Percentiles rank a stretch among this genome's conserved stretches.
Evolutionary conservation across 192 early-diverging fungal species (phyloP).

Genomic region (Podila clonocystis): DNA sequence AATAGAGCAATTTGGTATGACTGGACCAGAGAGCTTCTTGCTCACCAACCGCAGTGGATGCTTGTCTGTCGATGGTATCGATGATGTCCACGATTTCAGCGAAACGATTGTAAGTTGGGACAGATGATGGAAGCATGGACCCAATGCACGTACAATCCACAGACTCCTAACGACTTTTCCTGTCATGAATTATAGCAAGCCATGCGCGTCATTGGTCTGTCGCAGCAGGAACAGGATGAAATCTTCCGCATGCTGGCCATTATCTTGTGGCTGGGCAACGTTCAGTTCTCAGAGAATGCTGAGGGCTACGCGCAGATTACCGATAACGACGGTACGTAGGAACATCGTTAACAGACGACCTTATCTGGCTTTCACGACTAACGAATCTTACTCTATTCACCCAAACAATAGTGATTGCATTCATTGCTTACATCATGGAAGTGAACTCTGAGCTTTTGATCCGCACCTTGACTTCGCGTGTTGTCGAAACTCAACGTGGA

Average conservation of each 20-base stretch:
- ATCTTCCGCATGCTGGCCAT: constrained; percentile 94
- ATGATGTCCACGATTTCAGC: constrained; percentile 86
- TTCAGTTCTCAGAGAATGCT: constrained; percentile 87
- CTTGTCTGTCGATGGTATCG: constrained; percentile 90
- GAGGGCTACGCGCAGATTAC: constrained; percentile 73
- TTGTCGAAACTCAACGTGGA: constrained; percentile 80
- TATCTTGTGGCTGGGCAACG: constrained; percentile 96
- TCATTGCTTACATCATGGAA: constrained; percentile 80
- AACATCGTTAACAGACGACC: neutral
- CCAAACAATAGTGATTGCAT: constrained; percentile 64
- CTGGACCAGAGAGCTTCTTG: constrained; percentile 81
- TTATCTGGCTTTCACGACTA: neutral
- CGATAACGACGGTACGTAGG: constrained; percentile 63
- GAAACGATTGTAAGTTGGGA: constrained; percentile 76
- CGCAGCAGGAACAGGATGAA: constrained; percentile 80
- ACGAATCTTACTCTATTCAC: neutral
- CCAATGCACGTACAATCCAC: neutral
- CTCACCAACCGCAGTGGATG: constrained; percentile 80
- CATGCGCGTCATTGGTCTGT: constrained; percentile 94
- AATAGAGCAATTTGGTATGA: constrained; percentile 71
- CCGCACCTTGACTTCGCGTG: constrained; percentile 71
- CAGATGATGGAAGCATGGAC: neutral
- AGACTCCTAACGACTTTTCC: neutral
- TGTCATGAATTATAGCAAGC: constrained; percentile 62
- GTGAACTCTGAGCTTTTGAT: constrained; percentile 65